Base-by-base conservation (phyloP, 306 rosid species). In the Sesbania bispinosa region DNA sequence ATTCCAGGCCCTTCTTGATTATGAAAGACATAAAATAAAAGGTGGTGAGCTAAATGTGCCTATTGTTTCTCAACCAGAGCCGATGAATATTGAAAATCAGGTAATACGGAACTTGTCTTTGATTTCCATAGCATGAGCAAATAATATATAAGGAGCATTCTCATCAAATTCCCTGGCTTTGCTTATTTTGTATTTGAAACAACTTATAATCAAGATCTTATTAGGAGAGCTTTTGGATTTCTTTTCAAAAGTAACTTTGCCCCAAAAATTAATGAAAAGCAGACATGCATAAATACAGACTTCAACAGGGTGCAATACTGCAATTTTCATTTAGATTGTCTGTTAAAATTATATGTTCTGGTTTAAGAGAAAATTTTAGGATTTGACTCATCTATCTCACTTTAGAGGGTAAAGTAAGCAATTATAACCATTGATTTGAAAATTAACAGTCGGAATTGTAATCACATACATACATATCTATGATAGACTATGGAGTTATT, bases 1-100 rank as follows among this genome's bases (percentile, higher is more conserved):
- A 51, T 76, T 77, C 69, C 85, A 95, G 99, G 97, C 97, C 10
- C 97, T 95, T 61, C 96, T 95, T 80, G 97, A 91, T 85, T 95
- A 91, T 69, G 99, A 91, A 86, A 91, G 92, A 80, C 89, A 95
- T 83, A 88, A 86, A 69, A 80, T 83, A 66, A 74, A 65, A 52
- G 96, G 97, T 48, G 91, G 87, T 33, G 93, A 89, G 74, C 88
- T 89, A 80, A 80, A 46, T 77, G 87, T 85, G 19, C 93, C 97
- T 39, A 68, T 91, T 77, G 79, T 87, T 79, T 77, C 96, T 62
- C 88, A 66, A 14, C 75, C 97, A 30, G 95, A 91, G 85, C 90
- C 95, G 45, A 67, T 78, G 57, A 94, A 55, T 74, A 52, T 81
- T 54, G 96, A 95, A 82, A 87, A 85, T 78, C 96, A 71, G 97